Evolutionary conservation across 2,329 filamentous ascomycete species (phyloP), one percentile per base, ranked within the genome.

Genomic region (Cercospora sesami): DNA sequence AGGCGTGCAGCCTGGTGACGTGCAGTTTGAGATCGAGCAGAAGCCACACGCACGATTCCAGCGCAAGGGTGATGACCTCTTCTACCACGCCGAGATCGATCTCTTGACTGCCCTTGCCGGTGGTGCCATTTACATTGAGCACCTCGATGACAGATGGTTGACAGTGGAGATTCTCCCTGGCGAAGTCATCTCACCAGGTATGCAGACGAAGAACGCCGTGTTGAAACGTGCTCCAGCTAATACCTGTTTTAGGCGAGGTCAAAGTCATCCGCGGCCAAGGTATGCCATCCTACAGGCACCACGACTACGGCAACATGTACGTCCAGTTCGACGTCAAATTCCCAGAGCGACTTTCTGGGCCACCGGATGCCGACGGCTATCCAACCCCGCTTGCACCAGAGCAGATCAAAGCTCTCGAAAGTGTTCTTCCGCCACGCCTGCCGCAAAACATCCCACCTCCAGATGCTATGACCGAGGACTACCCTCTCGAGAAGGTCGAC

Each of bases 271-370:
- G 92, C 73, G 94, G 93, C 72, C 95, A 99, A 83, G 95, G 95
- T 80, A 99, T 99, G 95, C 95, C 95, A 51, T 96, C 95, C 4
- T 91, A 89, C 81, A 89, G 95, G 75, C 95, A 98, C 81, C 95
- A 99, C 85, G 92, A 98, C 81, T 89, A 87, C 78, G 95, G 95
- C 77, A 97, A 99, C 83, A 86, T 99, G 75, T 99, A 95, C 85
- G 93, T 99, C 78, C 93, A 96, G 79, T 99, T 99, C 84, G 90
- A 92, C 77, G 93, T 99, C 82, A 97, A 96, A 83, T 98, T 99
- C 87, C 95, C 95, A 60, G 90, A 83, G 58, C 76, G 76, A 23
- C 77, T 85, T 28, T 74, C 73, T 63, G 81, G 80, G 21, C 79
- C 80, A 28, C 71, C 71, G 45, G 76, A 75, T 68, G 71, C 72